Evolutionary conservation across 2,329 filamentous ascomycete species (phyloP), one percentile per base, ranked within the genome.

Genomic region (Ophiostoma montium): DNA sequence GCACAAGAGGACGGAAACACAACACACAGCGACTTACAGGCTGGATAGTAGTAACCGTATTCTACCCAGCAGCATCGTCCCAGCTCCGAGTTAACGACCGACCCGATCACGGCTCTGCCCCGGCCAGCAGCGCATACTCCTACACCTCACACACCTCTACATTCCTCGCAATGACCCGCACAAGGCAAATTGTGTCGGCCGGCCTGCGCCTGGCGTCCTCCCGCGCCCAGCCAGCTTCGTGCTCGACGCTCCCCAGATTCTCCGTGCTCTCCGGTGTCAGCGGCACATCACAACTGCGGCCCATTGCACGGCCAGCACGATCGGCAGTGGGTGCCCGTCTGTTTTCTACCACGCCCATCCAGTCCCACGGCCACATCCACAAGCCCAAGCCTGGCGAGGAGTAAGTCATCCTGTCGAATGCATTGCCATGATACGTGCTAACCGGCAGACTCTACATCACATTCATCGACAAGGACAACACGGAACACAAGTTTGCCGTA

Each of bases 331-430:
- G 27, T 42, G 42, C 30, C 5, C 50, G 55, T 11, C 18, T 36
- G 33, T 92, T 95, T 63, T 84, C 83, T 38, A 76, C 74, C 11
- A 81, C 82, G 5, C 61, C 75, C 11, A 60, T 69, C 50, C 65
- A 68, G 48, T 68, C 64, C 46, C 92, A 98, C 65, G 87, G 84
- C 43, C 86, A 96, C 63, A 67, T 95, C 57, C 78, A 81, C 50
- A 76, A 84, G 30, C 90, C 92, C 2, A 90, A 89, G 67, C 77
- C 86, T 0, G 92, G 92, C 44, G 86, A 96, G 74, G 92, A 95
- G 86, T 94, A 71, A 35, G 51, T n/a, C n/a, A n/a, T 33, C 15
- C 23, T 30, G 23, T 27, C 8, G 23, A 8, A 27, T 32, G 33
- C 19, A 46, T 51, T 38, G 4, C 8, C 15, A 2, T 43, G 30